Conservation (phyloP, 345 rosid species). For the Kernera saxatilis region DNA sequence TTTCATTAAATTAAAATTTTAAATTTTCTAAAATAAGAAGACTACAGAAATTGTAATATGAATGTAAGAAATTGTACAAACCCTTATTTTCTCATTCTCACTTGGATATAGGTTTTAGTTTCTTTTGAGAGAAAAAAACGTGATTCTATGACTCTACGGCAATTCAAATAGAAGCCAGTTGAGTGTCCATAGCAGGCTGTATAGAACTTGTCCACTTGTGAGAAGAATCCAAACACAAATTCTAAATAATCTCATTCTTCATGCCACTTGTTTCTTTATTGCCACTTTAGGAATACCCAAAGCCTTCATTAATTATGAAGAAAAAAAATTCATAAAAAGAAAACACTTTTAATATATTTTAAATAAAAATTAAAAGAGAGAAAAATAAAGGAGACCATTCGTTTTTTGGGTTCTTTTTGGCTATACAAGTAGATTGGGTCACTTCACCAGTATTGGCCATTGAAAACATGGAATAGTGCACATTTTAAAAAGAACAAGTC, state of each 20-base stretch:
- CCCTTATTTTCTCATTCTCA: too few relatives aligned
- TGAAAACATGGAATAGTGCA: neutral
- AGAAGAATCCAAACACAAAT: slow-evolving; percentile 3
- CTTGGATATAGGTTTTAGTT: neutral
- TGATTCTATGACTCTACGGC: neutral
- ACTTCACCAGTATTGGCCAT: slow-evolving; percentile 5
- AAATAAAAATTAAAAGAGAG: neutral
- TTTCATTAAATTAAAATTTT: neutral
- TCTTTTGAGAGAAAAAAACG: neutral
- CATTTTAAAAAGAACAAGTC: neutral
- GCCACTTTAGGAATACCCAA: neutral
- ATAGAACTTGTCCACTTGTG: neutral
- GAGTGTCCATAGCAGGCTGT: neutral
- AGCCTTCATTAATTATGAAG: neutral
- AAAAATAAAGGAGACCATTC: neutral
- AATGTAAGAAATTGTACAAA: neutral
- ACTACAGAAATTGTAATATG: neutral
- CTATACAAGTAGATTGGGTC: neutral
- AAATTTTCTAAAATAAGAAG: neutral
- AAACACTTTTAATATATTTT: too few relatives aligned
- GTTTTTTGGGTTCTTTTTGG: neutral
- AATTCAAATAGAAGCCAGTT: neutral
- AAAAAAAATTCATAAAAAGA: neutral
- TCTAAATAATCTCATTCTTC: neutral
- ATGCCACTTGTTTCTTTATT: slow-evolving; percentile 16